Base-by-base conservation (phyloP, 176 grass and related monocot species). In the Zoysia japonica region DNA sequence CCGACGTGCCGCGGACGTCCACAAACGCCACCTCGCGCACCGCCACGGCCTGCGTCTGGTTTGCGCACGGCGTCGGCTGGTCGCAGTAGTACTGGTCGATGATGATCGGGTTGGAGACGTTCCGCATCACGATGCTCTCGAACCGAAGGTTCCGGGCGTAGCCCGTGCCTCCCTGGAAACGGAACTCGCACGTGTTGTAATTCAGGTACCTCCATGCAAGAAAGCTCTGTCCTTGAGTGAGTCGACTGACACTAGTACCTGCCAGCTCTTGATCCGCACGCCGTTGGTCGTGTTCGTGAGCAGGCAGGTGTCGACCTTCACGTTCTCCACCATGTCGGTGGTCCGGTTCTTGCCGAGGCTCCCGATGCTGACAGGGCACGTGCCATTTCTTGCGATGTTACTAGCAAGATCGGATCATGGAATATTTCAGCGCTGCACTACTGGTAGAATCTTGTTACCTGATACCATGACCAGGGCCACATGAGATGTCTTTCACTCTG, bases 381-480 rank as follows among this genome's bases (percentile, higher is more conserved):
- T 36, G 62, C 43, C 17, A 36, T 63, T 28, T 15, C 36, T 59
- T 20, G 7, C 61, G 78, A 5, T 68, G 70, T 61, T 51, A 67
- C 41, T 3, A 63, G 19, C 61, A 78, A 46, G 62, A 79, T 71
- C 16, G 20, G 42, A 64, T 66, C 68, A 13, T 71, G 20, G 9
- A 61, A 36, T 3, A 19, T 0, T 61, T 61, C 19, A 11, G 19
- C 11, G 38, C 9, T 52, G 1, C 37, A 74, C 40, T 19, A 55
- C 28, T 17, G 15, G 9, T 11, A 49, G 9, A 60, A 7, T 4
- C n/a, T 56, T 62, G n/a, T 53, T 69, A 97, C 92, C 95, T 97
- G 79, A 97, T 97, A 13, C 95, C 92, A 63, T 97, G 95, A 36
- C 95, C 91, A 68, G 95, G 95, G 4, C 91, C 95, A 77, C 95